Evolutionary conservation across 2,329 filamentous ascomycete genomes (phyloP), one percentile per base, ranked within the genome.

Genomic region (Cladosporium sp.): DNA sequence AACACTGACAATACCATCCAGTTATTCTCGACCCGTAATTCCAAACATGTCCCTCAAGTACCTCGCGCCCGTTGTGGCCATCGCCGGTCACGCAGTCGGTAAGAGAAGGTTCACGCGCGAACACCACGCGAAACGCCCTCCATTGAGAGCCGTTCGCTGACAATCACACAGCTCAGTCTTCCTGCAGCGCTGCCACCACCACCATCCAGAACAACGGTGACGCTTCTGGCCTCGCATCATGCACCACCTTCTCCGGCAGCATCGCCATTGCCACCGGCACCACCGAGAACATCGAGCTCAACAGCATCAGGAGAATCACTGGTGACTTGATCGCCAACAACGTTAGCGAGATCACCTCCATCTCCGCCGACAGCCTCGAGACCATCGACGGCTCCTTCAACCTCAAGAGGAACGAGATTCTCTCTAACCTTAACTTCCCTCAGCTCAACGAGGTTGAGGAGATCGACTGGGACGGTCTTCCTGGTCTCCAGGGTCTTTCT

Each of bases 381-480:
- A 73, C 73, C 44, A 87, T 99, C 64, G 79, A 77, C 42, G 84
- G 86, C 43, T 70, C 68, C n/a, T 90, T 96, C 76, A 70, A 73
- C 53, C 74, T 97, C 56, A 73, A 79, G 60, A 82, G 82, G 58
- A 75, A 89, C 51, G 88, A 84, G 55, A 73, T 81, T 30, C 78
- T 99, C 50, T 82, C 79, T 61, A 79, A 74, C 50, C 75, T 97
- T 54, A 75, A 71, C 59, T 84, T 96, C 73, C 73, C 78, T 52
- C 64, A 73, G 20, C 83, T 99, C 52, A 78, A 71, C 55, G 72
- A 73, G 29, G 83, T 95, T 56, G 79, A 80, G 58, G 71, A 73
- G 52, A 85, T 97, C 68, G 71, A 79, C 59, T 91, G 87, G 79
- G 74, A 79, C 53, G 86, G 86, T 59, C 81, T 96, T 37, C 84